phyloP scores from a whole-genome alignment of 1,139 yeast species.

The Hyphopichia burtonii region DNA sequence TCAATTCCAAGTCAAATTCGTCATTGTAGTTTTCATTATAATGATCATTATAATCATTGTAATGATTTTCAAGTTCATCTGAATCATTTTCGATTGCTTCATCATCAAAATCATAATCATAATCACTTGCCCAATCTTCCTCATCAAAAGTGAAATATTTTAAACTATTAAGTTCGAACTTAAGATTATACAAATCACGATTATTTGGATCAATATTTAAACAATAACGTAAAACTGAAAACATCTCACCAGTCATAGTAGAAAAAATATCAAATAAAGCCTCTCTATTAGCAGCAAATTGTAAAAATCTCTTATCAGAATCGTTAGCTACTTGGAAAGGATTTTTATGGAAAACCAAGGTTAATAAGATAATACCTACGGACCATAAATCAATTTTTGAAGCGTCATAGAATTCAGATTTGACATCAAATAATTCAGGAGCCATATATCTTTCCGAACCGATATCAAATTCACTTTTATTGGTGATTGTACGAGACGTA shows the following conservation, averaged over 20 bases:
- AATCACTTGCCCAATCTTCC: conserved; percentile 53
- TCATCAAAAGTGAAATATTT: conserved; percentile 83
- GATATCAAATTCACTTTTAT: conserved; percentile 70
- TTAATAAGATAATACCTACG: conserved; percentile 80
- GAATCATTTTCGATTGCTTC: conserved; percentile 15
- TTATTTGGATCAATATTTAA: conserved; percentile 86
- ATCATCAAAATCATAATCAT: conserved; percentile 43
- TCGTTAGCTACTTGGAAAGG: conserved; percentile 86
- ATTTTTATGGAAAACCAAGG: conserved; percentile 84
- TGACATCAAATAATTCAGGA: conserved; percentile 77
- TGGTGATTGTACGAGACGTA: conserved; percentile 52
- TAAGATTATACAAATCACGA: conserved; percentile 64
- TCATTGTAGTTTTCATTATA: neutral
- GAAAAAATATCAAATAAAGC: conserved; percentile 91
- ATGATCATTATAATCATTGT: conserved; percentile 1
- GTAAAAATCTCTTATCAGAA: conserved; percentile 81
- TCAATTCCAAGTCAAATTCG: neutral
- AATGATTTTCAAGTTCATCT: neutral
- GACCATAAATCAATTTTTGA: conserved; percentile 93
- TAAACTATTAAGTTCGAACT: conserved; percentile 57
- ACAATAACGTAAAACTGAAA: conserved; percentile 73
- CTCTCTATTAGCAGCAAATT: conserved; percentile 85
- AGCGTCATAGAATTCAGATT: conserved; percentile 70
- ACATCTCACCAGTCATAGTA: conserved; percentile 82
- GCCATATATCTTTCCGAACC: conserved; percentile 98